These are phyloP conservation scores for Avicennia marina DNA, from an alignment of 257 asterid species.

Conservation along the genomic window DNA sequence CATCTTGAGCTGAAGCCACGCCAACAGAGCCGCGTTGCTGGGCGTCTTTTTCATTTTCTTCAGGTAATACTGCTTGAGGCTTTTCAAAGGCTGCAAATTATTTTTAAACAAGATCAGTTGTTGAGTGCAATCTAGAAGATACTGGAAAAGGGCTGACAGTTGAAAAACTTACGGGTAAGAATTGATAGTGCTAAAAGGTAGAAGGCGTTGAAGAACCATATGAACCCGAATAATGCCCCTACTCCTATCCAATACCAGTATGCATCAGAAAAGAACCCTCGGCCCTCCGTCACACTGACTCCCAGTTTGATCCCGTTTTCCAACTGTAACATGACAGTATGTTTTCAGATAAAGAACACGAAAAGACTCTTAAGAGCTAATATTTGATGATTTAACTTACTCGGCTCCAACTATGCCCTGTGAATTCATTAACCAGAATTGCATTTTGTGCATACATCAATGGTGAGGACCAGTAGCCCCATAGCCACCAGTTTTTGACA, in stretches of 20 bases:
- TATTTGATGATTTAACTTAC: constrained; percentile 28
- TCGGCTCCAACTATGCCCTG: constrained; percentile 51
- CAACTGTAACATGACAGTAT: constrained; percentile 31
- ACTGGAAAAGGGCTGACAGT: background rate
- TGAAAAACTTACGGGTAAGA: constrained; percentile 38
- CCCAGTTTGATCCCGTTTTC: constrained; percentile 48
- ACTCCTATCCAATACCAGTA: constrained; percentile 72
- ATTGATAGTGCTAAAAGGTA: constrained; percentile 31
- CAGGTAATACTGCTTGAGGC: constrained; percentile 51
- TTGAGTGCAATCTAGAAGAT: background rate
- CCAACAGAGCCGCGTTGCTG: no score
- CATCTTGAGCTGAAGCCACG: background rate
- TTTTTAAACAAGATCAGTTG: background rate
- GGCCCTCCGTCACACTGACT: constrained; percentile 20
- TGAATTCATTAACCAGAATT: constrained; percentile 58
- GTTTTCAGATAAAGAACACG: background rate
- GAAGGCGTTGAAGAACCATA: constrained; percentile 33
- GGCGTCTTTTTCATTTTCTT: constrained; percentile 22
- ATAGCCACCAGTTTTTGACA: constrained; percentile 67
- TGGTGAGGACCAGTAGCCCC: constrained; percentile 80
- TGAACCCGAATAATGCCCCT: constrained; percentile 41
- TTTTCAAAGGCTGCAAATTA: constrained; percentile 52
- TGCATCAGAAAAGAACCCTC: constrained; percentile 50
- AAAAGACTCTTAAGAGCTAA: background rate
- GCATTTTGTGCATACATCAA: constrained; percentile 69